Conservation (phyloP, 73 alveolate genomes). For the Tetrahymena thermophila region DNA sequence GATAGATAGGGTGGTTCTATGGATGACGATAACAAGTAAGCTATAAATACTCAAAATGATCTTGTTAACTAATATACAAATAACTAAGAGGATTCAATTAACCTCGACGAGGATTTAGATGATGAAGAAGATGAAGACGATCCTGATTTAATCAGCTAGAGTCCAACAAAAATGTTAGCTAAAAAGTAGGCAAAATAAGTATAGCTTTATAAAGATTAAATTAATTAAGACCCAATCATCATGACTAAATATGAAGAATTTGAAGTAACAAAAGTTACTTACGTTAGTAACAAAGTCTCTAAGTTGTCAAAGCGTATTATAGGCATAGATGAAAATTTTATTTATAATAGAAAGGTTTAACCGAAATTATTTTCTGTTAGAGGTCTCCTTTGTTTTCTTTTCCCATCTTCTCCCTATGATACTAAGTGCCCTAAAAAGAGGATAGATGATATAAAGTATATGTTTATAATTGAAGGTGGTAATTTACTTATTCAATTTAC, state of each 20-base stretch:
- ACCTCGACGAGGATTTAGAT: neutral
- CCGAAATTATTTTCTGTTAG: neutral
- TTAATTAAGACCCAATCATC: neutral
- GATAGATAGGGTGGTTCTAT: neutral
- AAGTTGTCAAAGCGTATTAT: neutral
- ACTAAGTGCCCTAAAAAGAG: neutral
- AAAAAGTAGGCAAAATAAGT: neutral
- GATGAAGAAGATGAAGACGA: neutral
- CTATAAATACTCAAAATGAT: neutral
- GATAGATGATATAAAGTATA: neutral
- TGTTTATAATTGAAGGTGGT: neutral
- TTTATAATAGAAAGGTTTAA: neutral
- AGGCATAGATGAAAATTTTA: neutral
- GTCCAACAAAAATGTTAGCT: neutral
- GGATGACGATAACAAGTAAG: neutral
- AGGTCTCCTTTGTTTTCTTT: neutral
- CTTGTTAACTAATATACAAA: neutral
- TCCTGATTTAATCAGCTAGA: neutral
- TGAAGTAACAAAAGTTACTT: neutral
- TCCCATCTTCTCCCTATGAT: neutral
- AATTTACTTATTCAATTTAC: neutral
- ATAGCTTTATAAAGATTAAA: neutral
- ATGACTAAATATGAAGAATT: neutral
- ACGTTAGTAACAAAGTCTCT: neutral
- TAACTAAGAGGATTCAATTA: neutral